Evolutionary conservation across 139 green algal genomes (phyloP), one percentile per base, ranked within the genome.

Genomic region (Mesostigma viride): DNA sequence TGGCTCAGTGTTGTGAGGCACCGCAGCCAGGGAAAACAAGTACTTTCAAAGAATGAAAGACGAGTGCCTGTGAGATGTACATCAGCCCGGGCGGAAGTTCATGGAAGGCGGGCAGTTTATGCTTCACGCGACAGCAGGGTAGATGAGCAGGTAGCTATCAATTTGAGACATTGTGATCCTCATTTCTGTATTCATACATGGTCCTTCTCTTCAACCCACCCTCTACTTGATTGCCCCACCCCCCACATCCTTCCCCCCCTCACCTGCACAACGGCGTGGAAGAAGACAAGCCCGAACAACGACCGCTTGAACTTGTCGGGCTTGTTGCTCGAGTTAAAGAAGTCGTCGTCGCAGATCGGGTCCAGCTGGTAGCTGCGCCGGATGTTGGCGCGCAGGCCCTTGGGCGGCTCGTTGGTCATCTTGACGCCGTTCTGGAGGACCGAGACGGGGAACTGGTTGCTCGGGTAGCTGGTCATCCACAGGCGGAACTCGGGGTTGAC

Each of bases 381-480:
- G 26, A 81, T 81, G 77, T 89, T 91, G 33, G 80, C 85, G n/a
- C 48, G 45, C 3, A 83, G 17, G 3, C 79, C 79, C 40, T 69
- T 71, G 1, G 77, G 77, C 40, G 77, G 61, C 69, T 83, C 77
- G 58, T 82, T 88, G 1, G 81, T 87, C 77, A 90, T 88, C 73
- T 91, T 90, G 46, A 90, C 72, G 31, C 78, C 69, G 57, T 83
- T 84, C 71, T 90, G 83, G 40, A 90, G 74, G 31, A 91, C 78
- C 36, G 74, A 75, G 46, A 89, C 80, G 20, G 85, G 85, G 82
- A 91, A 91, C 35, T 77, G 77, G 24, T 74, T 60, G 6, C 65
- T 82, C 2, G 85, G 84, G 72, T 89, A 87, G 32, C 74, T 84
- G 20, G 85, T 91, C 1, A 89, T 65, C 85, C 85, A 91, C 61